Base-by-base conservation (phyloP, 345 rosid genomes). In the Gossypium sturtianum region DNA sequence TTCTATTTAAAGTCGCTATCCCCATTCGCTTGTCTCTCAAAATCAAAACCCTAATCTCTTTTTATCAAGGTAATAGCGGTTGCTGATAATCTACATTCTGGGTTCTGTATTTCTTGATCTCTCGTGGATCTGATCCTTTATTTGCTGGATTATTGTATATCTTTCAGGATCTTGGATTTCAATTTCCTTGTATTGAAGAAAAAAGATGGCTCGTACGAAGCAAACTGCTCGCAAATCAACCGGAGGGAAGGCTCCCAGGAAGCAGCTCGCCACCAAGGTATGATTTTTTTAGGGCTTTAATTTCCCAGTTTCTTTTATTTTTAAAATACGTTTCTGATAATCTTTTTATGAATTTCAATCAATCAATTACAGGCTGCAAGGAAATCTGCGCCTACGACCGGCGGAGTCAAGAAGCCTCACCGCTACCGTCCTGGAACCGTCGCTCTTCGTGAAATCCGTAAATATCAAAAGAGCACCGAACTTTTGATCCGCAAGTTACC, bases 361-460 rank as follows among this genome's bases (percentile, higher is more conserved):
- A 22, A 66, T 20, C 34, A 12, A 66, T 15, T 63, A 5, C 12
- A 90, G 93, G 91, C 91, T 12, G 93, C 91, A n/a, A 84, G 91
- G 79, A 90, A 90, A 75, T 90, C 93, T 13, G 91, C 89, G 0
- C 90, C 95, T 0, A 85, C 89, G 7, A 86, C 84, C 9, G 93
- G 90, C 2, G 93, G 95, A 38, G 93, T 88, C 51, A 88, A 88
- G 90, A 90, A 87, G 80, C 94, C 92, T 68, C 92, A 88, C 74
- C 89, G 92, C 25, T 88, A 84, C 82, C 87, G 89, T 29, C 90
- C 92, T 0, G 92, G 92, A 74, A 89, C 94, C 17, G 94, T 89
- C 29, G 94, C 94, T 54, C 91, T 90, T 3, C 87, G 89, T 73
- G 91, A 90, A 74, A 87, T 89, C 59, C 81, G 91, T 2, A 89